Evolutionary conservation across 2,329 filamentous ascomycete species (phyloP), one percentile per base, ranked within the genome.

Genomic region (Didymella segeticola): DNA sequence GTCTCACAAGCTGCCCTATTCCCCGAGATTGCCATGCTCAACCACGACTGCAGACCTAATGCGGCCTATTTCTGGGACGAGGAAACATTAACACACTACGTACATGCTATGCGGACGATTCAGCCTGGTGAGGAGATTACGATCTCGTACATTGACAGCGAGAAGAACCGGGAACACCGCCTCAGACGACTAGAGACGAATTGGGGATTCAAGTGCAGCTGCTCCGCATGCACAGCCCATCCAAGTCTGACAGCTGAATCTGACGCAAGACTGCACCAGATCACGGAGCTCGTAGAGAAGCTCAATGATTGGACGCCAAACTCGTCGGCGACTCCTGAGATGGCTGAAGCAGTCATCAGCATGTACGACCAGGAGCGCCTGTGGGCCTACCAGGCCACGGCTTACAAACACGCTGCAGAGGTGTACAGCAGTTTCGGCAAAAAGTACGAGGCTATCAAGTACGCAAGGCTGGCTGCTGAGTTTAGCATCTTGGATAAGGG

Each of bases 91-190:
- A 74, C 70, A 12, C 76, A 78, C 46, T 69, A 74, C 47, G 73
- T 78, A 5, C 72, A 77, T 37, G 76, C 75, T 1, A 70, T 73
- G 12, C 62, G 71, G 26, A 67, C 69, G n/a, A 75, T 77, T 39
- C 57, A 64, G 22, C 64, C 71, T 0, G 75, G 75, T 43, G 70
- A 77, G 51, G 77, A 79, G 50, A 75, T 79, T 30, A 77, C 71
- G 1, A 77, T 78, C 48, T 76, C 76, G 5, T 79, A 78, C 52
- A 70, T 77, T 20, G 72, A 76, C 56, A 71, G 74, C 34, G 71
- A 77, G 47, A 59, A 64, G 15, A 48, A 56, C 5, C 62, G 72
- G 1, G 58, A 56, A 1, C 62, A 62, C 17, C 70, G 77, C 25
- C 67, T 75, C 58, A 53, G 47, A 1, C 61, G 70, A 15, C 61